These are phyloP conservation scores for Cytospora schulzeri DNA, from an alignment of 2,329 filamentous ascomycete species.

Conservation along the genomic window DNA sequence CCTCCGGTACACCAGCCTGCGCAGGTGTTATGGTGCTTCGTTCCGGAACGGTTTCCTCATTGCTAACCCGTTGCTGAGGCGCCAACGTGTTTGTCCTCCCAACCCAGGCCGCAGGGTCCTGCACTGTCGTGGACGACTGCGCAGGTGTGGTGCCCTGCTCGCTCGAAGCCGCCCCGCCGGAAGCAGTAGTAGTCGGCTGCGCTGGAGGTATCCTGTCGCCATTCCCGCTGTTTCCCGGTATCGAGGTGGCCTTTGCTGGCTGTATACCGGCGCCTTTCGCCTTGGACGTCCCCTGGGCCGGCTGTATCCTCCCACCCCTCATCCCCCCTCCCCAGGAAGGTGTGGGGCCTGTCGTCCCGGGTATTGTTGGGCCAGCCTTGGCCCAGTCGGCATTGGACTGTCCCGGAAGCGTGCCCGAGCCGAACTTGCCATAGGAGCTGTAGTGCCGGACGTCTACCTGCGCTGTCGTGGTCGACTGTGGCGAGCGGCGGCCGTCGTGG, in stretches of 20 bases:
- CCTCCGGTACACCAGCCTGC: no score
- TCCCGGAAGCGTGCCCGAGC: slow-evolving; percentile 23
- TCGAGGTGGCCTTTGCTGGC: slow-evolving; percentile 7
- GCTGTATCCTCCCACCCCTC: slow-evolving; percentile 14
- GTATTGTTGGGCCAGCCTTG: not conserved
- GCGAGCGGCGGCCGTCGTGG: not conserved
- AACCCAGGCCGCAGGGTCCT: not conserved
- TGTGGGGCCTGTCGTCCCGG: not conserved
- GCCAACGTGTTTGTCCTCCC: not conserved
- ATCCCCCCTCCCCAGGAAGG: slow-evolving; percentile 10
- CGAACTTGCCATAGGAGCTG: slow-evolving; percentile 23
- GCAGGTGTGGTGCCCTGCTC: not conserved
- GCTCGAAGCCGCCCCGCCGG: not conserved
- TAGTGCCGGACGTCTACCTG: slow-evolving; percentile 9
- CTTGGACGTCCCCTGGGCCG: slow-evolving; percentile 18
- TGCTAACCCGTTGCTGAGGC: not conserved
- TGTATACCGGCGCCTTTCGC: not conserved
- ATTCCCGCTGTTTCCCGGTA: not conserved
- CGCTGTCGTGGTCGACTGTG: not conserved
- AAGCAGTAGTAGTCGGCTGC: not conserved
- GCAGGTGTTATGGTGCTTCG: not conserved
- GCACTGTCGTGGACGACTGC: not conserved
- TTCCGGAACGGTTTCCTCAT: not conserved
- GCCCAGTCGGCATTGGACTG: slow-evolving; percentile 25
- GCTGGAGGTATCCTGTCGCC: not conserved